These are phyloP conservation scores for Paramecium bursaria DNA, from an alignment of 73 alveolate genomes.

Conservation along the genomic window DNA sequence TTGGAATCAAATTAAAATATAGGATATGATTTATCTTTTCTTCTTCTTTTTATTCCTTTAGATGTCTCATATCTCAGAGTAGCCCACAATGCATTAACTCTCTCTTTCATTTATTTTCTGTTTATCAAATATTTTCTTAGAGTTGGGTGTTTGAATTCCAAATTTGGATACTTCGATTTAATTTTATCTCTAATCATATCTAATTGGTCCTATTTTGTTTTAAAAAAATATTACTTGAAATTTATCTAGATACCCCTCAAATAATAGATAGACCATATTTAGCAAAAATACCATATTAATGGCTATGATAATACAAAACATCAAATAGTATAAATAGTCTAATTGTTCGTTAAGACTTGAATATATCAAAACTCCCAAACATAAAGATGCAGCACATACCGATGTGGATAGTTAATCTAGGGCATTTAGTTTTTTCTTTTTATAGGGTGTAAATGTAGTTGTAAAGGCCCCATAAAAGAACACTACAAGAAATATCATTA, in stretches of 20 bases:
- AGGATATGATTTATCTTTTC: slow-evolving; percentile 14
- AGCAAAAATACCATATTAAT: not conserved
- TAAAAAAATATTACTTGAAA: too few species aligned
- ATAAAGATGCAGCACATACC: slow-evolving; percentile 45
- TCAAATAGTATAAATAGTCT: not conserved
- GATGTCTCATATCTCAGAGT: slow-evolving; percentile 37
- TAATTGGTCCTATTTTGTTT: slow-evolving; percentile 7
- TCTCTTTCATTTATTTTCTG: slow-evolving; percentile 27
- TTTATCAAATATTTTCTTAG: slow-evolving; percentile 10
- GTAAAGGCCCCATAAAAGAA: slow-evolving; percentile 52
- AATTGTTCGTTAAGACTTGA: slow-evolving; percentile 9
- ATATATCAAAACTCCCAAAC: slow-evolving; percentile 50
- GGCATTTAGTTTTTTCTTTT: slow-evolving; percentile 4
- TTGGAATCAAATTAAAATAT: too few species aligned
- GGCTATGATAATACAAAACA: not conserved
- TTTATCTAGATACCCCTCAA: slow-evolving; percentile 9
- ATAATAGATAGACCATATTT: not conserved
- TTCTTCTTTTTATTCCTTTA: slow-evolving; percentile 11
- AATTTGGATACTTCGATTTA: not conserved
- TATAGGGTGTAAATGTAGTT: slow-evolving; percentile 47
- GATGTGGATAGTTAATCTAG: slow-evolving; percentile 50
- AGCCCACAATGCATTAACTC: slow-evolving; percentile 7
- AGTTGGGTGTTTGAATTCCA: slow-evolving; percentile 13
- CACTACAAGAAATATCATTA: slow-evolving; percentile 18
- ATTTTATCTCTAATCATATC: slow-evolving; percentile 16